phyloP scores from a whole-genome alignment of 257 asterid species.

The Scutellaria minor region DNA sequence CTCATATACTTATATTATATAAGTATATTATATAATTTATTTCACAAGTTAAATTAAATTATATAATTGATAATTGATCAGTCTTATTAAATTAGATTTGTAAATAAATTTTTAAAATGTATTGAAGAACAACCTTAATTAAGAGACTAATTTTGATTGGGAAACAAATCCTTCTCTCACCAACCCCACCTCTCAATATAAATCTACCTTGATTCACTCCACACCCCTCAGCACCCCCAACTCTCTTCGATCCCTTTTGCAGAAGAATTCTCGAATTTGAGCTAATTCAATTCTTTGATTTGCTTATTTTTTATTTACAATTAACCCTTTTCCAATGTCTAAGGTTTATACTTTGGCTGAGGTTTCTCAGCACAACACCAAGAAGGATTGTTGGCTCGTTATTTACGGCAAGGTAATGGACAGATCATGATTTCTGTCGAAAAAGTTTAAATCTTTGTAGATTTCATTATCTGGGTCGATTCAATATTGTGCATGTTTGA shows the following conservation, averaged over 20 bases:
- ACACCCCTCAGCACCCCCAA: background rate
- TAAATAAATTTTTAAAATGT: too few relatives aligned
- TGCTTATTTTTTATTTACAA: background rate
- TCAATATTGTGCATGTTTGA: slow-evolving; percentile 15
- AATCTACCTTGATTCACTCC: slow-evolving; percentile 17
- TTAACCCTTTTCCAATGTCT: slow-evolving; percentile 48
- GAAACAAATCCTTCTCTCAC: slow-evolving; percentile 36
- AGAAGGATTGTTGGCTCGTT: slow-evolving; percentile 83
- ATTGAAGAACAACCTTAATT: too few relatives aligned
- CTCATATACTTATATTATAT: too few relatives aligned
- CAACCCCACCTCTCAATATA: slow-evolving; percentile 39
- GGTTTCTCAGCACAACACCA: slow-evolving; percentile 75
- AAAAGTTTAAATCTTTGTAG: background rate
- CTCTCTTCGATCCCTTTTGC: slow-evolving; percentile 30
- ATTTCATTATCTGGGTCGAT: slow-evolving; percentile 20
- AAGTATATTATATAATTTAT: too few relatives aligned
- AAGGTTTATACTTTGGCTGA: slow-evolving; percentile 67
- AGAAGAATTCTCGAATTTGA: slow-evolving; percentile 9
- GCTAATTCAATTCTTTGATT: slow-evolving; percentile 24
- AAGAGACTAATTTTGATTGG: background rate
- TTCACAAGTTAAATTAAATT: too few relatives aligned
- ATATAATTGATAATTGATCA: too few relatives aligned
- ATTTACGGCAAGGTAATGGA: slow-evolving; percentile 69
- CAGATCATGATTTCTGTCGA: background rate
- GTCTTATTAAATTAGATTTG: too few relatives aligned